A percentile compares a stretch with the other conserved stretches of the same genome.
phyloP scores from a whole-genome alignment of 2,329 filamentous ascomycete genomes.

The Colletotrichum zoysiae region DNA sequence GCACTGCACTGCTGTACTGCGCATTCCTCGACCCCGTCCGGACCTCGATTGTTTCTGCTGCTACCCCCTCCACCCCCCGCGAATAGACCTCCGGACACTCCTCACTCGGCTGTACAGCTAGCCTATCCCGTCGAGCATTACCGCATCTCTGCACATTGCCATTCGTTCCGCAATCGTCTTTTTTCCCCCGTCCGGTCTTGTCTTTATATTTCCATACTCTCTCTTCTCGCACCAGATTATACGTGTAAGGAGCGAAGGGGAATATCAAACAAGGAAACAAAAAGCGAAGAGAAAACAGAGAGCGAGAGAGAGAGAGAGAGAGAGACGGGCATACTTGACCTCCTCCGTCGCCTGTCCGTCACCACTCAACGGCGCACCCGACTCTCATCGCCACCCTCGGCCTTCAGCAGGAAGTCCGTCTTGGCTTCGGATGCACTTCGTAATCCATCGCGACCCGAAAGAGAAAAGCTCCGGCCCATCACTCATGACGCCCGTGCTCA shows the following conservation, averaged over 20 bases:
- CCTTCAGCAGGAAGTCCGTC: conserved; percentile 33
- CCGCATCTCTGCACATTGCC: conserved; percentile 8
- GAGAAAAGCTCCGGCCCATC: conserved; percentile 11
- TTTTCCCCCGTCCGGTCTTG: conserved; percentile 14
- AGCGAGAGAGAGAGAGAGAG: background rate
- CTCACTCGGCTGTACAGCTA: background rate
- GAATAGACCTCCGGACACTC: conserved; percentile 33
- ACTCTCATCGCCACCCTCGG: conserved; percentile 31
- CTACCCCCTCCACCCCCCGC: conserved; percentile 9
- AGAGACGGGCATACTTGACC: conserved; percentile 17
- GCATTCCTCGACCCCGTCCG: conserved; percentile 38
- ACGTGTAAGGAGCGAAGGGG: background rate
- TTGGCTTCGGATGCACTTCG: conserved; percentile 34
- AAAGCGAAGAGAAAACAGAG: background rate
- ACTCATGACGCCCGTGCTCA: conserved; percentile 40
- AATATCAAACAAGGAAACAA: background rate
- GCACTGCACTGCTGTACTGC: background rate
- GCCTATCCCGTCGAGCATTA: conserved; percentile 12
- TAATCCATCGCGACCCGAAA: conserved; percentile 30
- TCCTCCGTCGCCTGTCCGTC: conserved; percentile 18
- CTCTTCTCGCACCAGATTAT: conserved; percentile 3
- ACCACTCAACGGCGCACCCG: conserved; percentile 37
- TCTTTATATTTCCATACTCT: conserved; percentile 18
- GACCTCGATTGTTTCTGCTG: conserved; percentile 36
- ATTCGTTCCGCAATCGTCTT: conserved; percentile 6